Conservation (phyloP, 2,329 filamentous ascomycete genomes). For the Huntiella omanensis region DNA sequence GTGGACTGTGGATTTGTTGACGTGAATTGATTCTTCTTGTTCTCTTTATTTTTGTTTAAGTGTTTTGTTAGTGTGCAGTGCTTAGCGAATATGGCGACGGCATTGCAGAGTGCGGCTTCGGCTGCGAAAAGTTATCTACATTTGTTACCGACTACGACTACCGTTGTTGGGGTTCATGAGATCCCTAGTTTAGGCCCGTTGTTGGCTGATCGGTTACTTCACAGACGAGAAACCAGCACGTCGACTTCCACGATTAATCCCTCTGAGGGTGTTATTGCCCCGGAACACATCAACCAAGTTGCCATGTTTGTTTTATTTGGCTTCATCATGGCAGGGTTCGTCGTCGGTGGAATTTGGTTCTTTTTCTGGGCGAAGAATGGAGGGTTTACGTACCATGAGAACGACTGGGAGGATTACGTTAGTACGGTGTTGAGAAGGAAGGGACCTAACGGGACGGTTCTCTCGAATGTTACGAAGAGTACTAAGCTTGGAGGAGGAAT, state of each 20-base stretch:
- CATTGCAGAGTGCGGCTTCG: too few species aligned
- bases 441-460: slow-evolving; percentile 71
- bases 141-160: slow-evolving; percentile 12
- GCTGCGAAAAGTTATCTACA: slow-evolving; percentile 9
- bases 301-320: slow-evolving; percentile 76
- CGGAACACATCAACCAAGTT: slow-evolving; percentile 40
- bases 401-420: slow-evolving; percentile 98
- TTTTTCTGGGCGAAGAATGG: slow-evolving; percentile 98
- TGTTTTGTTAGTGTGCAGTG: slow-evolving; percentile 4
- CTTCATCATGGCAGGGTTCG: slow-evolving; percentile 59
- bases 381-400: slow-evolving; percentile 67
- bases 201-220: slow-evolving; percentile 24
- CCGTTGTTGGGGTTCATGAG: neutral
- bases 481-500: slow-evolving; percentile 79
- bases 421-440: slow-evolving; percentile 76
- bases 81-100: slow-evolving; percentile 9
- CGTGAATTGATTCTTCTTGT: neutral
- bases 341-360: slow-evolving; percentile 73
- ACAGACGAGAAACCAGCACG: slow-evolving; percentile 20
- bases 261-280: slow-evolving; percentile 29
- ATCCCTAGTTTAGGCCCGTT: slow-evolving; percentile 20
- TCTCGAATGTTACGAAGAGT: slow-evolving; percentile 63
- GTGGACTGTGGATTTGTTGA: neutral
- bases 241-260: slow-evolving; percentile 22
- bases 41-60: slow-evolving; percentile 8